Evolutionary conservation across 1,284 basidiomycete genomes (phyloP).

Genomic region (Cutaneotrichosporon sp.): DNA sequence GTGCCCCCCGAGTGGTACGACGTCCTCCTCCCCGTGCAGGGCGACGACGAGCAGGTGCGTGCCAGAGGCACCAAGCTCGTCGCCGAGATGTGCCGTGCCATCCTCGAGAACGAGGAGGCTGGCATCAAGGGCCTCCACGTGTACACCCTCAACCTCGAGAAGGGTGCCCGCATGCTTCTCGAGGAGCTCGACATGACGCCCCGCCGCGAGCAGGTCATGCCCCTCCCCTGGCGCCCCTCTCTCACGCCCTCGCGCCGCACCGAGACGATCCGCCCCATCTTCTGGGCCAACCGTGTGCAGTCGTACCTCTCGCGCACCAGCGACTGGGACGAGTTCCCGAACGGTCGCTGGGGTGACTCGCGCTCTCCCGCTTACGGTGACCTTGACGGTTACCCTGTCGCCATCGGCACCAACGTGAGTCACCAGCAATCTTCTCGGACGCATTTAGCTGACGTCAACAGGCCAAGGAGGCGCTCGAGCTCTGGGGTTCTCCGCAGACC

Average conservation of each 20-base stretch:
- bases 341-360: constrained; percentile 97
- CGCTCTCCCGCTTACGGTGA: constrained; percentile 97
- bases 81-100: constrained; percentile 80
- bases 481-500: constrained; percentile 83
- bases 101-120: constrained; percentile 69
- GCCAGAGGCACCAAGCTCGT: constrained; percentile 85
- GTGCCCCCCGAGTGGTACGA: constrained; percentile 82
- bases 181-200: constrained; percentile 84
- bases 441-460: constrained; percentile 22
- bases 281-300: constrained; percentile 80
- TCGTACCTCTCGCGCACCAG: constrained; percentile 86
- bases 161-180: constrained; percentile 87
- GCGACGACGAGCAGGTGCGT: constrained; percentile 85
- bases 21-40: constrained; percentile 84
- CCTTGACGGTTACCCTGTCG: constrained; percentile 89
- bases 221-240: constrained; percentile 90
- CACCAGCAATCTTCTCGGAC: too few species aligned
- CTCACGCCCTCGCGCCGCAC: constrained; percentile 83
- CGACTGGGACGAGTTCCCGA: constrained; percentile 99
- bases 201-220: constrained; percentile 80
- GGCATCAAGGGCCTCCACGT: constrained; percentile 89
- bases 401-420: constrained; percentile 65
- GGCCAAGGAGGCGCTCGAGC: constrained; percentile 66
- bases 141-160: constrained; percentile 98
- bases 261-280: constrained; percentile 91